A percentile compares a stretch with the other conserved stretches of the same genome.
phyloP scores from a whole-genome alignment of 2,329 filamentous ascomycete genomes.

The Neurospora crassa region DNA sequence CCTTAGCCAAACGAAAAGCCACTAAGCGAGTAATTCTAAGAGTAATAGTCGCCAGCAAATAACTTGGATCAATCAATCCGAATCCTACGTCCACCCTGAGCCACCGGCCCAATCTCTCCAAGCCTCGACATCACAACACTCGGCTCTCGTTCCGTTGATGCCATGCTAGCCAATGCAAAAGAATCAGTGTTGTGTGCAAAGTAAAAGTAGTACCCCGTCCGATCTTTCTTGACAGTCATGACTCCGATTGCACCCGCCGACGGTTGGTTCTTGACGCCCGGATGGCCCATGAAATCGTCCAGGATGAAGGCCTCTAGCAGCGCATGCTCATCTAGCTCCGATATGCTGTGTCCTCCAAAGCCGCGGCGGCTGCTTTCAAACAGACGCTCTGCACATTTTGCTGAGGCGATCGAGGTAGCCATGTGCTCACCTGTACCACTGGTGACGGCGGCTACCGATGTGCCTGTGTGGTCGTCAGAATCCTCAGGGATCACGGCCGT shows the following conservation, averaged over 20 bases:
- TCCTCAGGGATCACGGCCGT: conserved; percentile 79
- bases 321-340: conserved; percentile 67
- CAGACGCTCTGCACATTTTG: conserved; percentile 75
- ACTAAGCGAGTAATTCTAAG: neutral
- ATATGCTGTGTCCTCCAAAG: conserved; percentile 49
- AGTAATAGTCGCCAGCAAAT: neutral
- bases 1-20: neutral
- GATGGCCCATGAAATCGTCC: conserved; percentile 88
- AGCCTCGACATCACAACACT: conserved; percentile 82
- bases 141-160: conserved; percentile 63
- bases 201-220: conserved; percentile 69
- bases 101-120: conserved; percentile 39
- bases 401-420: conserved; percentile 87
- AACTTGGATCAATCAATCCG: conserved; percentile 14
- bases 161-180: conserved; percentile 82
- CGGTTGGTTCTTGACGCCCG: conserved; percentile 69
- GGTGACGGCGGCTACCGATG: conserved; percentile 73
- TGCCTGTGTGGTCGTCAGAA: conserved; percentile 55
- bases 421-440: conserved; percentile 98
- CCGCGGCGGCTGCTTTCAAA: conserved; percentile 59
- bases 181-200: conserved; percentile 95
- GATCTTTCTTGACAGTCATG: conserved; percentile 78
- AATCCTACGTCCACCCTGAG: conserved; percentile 45
- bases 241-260: conserved; percentile 85
- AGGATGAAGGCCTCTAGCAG: conserved; percentile 67